A percentile compares a stretch with the other conserved stretches of the same genome.
Conservation (phyloP, 345 rosid genomes). For the Dimocarpus longan region DNA sequence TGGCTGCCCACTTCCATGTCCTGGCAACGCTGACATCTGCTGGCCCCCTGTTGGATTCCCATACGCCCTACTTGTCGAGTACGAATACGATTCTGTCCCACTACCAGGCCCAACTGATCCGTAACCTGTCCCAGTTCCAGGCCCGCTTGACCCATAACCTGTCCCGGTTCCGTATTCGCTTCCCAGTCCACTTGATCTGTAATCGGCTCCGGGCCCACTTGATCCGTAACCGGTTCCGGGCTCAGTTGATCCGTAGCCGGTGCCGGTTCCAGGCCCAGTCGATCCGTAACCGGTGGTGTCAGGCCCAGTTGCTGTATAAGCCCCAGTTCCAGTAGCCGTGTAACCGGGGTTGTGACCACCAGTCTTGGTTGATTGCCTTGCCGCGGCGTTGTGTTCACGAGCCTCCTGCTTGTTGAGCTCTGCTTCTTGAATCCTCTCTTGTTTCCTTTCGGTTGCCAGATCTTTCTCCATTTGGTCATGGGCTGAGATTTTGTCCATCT, state of each 20-base stretch:
- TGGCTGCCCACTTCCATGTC: conserved; percentile 9
- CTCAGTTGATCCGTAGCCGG: background rate
- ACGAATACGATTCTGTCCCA: background rate
- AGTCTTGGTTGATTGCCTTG: conserved; percentile 26
- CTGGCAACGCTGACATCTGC: conserved; percentile 10
- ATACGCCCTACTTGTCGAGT: background rate
- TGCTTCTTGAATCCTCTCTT: conserved; percentile 48
- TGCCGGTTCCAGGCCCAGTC: background rate
- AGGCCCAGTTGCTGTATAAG: conserved; percentile 23
- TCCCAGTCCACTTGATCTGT: background rate
- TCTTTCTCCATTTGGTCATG: conserved; percentile 62
- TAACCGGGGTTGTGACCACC: background rate
- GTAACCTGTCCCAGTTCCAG: background rate
- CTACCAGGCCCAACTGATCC: conserved; percentile 16
- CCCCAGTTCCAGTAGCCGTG: background rate
- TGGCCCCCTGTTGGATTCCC: background rate
- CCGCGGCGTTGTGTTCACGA: conserved; percentile 51
- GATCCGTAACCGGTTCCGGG: background rate
- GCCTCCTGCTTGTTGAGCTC: conserved; percentile 59
- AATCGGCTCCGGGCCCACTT: background rate
- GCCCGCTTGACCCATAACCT: too few species aligned
- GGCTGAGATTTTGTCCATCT: conserved; percentile 64
- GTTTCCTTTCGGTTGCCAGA: conserved; percentile 65
- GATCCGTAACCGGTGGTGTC: background rate
- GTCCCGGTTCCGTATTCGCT: background rate